These are phyloP conservation scores for Coniochaeta ligniaria DNA, from an alignment of 2,329 filamentous ascomycete species.

Conservation along the genomic window DNA sequence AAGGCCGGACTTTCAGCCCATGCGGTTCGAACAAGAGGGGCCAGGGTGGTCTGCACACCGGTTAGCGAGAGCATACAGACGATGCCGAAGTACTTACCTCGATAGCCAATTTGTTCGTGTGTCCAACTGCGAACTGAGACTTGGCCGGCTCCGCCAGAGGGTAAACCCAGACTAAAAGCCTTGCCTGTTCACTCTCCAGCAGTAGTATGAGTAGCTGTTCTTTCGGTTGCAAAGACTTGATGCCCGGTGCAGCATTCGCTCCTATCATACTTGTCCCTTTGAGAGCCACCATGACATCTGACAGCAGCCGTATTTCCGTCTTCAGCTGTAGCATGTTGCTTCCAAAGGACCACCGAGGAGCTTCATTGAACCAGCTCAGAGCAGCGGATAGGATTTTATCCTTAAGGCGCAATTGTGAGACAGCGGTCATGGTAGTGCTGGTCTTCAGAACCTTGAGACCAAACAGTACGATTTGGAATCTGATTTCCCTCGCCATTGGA, in stretches of 20 bases:
- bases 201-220: constrained; percentile 77
- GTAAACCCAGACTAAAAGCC: constrained; percentile 83
- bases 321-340: constrained; percentile 91
- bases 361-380: constrained; percentile 78
- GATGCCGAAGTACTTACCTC: constrained; percentile 24
- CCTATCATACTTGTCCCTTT: constrained; percentile 57
- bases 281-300: constrained; percentile 64
- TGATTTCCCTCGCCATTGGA: constrained; percentile 84
- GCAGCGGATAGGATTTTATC: constrained; percentile 82
- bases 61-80: constrained; percentile 7
- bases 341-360: constrained; percentile 89
- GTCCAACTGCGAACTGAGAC: constrained; percentile 28
- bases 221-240: constrained; percentile 66
- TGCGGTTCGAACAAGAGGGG: constrained; percentile 67
- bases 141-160: constrained; percentile 60
- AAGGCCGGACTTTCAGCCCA: constrained; percentile 82
- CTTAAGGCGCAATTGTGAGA: constrained; percentile 74
- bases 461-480: constrained; percentile 81
- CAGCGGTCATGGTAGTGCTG: constrained; percentile 56
- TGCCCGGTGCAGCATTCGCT: constrained; percentile 39
- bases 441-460: constrained; percentile 70
- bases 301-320: constrained; percentile 77
- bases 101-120: constrained; percentile 29
- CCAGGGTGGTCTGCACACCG: constrained; percentile 40
- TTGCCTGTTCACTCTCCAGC: constrained; percentile 75